Percentiles rank a stretch among this genome's conserved stretches.
Conservation (phyloP, 2,329 filamentous ascomycete species). For the Diaporthe ampelina region DNA sequence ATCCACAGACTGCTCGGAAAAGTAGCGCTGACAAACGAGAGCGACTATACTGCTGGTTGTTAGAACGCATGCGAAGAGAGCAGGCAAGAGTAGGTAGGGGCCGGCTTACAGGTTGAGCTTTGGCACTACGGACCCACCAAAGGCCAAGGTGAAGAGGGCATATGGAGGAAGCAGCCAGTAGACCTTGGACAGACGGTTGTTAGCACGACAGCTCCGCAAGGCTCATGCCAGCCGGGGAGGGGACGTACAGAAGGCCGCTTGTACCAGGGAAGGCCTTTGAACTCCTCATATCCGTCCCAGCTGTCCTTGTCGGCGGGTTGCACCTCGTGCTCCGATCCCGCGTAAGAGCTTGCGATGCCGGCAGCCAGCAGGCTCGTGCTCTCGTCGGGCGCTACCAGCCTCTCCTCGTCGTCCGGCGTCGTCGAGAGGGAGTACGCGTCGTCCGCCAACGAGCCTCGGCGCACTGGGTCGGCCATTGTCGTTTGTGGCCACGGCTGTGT, state of each 20-base stretch:
- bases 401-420: constrained; percentile 33
- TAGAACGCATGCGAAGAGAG: constrained; percentile 1
- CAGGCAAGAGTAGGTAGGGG: background rate
- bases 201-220: constrained; percentile 8
- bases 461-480: constrained; percentile 13
- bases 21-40: constrained; percentile 87
- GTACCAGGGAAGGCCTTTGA: constrained; percentile 73
- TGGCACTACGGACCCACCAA: constrained; percentile 87
- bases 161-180: constrained; percentile 88
- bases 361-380: constrained; percentile 56
- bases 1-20: constrained; percentile 73
- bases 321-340: constrained; percentile 42
- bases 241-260: constrained; percentile 73
- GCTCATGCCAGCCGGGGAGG: constrained; percentile 58
- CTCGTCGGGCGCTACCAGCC: constrained; percentile 47
- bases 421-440: constrained; percentile 35
- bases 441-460: constrained; percentile 18
- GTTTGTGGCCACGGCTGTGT: background rate
- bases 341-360: constrained; percentile 43
- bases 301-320: constrained; percentile 44
- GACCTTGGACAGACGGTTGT: constrained; percentile 65
- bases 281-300: constrained; percentile 70
- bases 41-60: constrained; percentile 73
- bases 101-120: constrained; percentile 80
- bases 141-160: constrained; percentile 85